These are phyloP conservation scores for Aquilaria yunnanensis DNA, from an alignment of 345 rosid genomes.

Conservation along the genomic window DNA sequence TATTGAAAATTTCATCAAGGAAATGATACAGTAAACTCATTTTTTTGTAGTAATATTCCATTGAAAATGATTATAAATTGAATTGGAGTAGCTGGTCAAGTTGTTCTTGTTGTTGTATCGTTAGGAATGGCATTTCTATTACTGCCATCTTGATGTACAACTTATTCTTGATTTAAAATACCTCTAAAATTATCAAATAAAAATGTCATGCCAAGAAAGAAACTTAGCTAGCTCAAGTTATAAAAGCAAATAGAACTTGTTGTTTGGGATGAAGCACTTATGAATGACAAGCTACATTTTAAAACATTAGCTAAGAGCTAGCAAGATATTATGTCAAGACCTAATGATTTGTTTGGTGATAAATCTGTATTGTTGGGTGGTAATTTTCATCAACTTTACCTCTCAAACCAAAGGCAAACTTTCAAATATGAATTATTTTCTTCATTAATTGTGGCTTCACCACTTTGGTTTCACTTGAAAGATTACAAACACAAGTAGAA, in stretches of 20 bases:
- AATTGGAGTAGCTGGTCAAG: neutral
- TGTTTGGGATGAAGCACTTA: conserved; percentile 13
- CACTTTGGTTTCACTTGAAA: neutral
- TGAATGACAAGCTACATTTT: conserved; percentile 3
- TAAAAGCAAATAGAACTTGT: neutral
- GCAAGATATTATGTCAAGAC: neutral
- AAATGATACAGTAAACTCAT: no score
- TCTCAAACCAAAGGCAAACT: no score
- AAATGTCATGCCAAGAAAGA: conserved; percentile 2
- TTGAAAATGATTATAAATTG: neutral
- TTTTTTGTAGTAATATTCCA: no score
- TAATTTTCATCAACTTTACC: neutral
- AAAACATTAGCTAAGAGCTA: neutral
- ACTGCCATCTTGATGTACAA: neutral
- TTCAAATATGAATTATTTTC: neutral
- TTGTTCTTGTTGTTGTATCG: neutral
- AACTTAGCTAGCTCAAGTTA: neutral
- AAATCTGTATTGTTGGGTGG: neutral
- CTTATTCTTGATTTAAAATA: conserved; percentile 9
- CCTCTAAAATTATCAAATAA: neutral
- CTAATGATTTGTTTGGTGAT: neutral
- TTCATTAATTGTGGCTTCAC: neutral
- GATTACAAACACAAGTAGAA: neutral
- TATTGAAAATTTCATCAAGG: no score
- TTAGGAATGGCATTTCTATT: neutral